Evolutionary conservation across 345 rosid species (phyloP), one percentile per base, ranked within the genome.

Genomic region (Cardamine occulta): DNA sequence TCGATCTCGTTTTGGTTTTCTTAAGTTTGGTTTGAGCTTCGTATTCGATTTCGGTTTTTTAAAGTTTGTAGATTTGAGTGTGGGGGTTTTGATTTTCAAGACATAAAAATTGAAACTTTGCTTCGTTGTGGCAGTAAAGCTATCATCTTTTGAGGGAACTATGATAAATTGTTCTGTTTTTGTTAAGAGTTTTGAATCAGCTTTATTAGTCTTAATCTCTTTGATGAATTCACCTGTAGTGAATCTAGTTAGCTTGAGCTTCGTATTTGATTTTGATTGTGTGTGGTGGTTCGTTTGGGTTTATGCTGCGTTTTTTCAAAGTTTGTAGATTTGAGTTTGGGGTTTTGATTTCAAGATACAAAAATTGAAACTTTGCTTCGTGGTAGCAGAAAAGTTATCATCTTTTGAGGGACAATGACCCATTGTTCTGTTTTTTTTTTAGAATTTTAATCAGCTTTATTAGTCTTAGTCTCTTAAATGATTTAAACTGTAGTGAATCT

Each of bases 1-100:
- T 52, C 37, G 9, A 49, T 58, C 28, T 74, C 23, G 52, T 40
- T 45, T 47, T 29, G 45, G 45, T 57, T 37, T 73, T 63, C 6
- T 13, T n/a, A 24, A 37, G 23, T 14, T 66, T 1, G 72, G 59
- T 2, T 26, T 37, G 1, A 42, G 40, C 29, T 55, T 19, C 4
- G 37, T 29, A 4, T 34, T 53, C 4, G 56, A 26, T 55, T 45
- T 45, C 3, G 49, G 1, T 6, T 45, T 44, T 44, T 44, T 1
- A 15, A 6, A 44, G 8, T 5, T 28, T 42, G 21, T 56, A 42
- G 32, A 32, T 45, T 64, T 60, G 12, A 56, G 14, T 44, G 58
- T 70, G 34, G 66, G 74, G 74, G 2, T 47, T 31, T 23, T 44
- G 18, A 28, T 21, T 52, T 52, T 4, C 1, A 13, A 7, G 60